Conservation (phyloP, 2,329 filamentous ascomycete genomes). For the Beauveria sp. region DNA sequence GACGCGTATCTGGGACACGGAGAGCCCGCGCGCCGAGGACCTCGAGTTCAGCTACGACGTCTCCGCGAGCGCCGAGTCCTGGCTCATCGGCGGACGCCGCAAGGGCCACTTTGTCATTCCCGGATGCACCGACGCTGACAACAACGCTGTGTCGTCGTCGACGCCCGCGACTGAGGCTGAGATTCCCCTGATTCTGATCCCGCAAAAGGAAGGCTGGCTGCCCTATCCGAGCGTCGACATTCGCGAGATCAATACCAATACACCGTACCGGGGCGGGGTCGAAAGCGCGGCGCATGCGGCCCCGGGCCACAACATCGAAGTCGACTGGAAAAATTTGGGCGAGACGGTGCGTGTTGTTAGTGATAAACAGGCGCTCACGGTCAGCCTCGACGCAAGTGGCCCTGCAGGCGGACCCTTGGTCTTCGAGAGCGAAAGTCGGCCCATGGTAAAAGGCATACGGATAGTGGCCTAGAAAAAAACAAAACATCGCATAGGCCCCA, state of each 20-base stretch:
- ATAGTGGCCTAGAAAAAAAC: conserved; percentile 1
- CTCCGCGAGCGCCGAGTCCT: conserved; percentile 62
- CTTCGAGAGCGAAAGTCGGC: conserved; percentile 48
- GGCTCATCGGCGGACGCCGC: conserved; percentile 77
- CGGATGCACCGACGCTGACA: conserved; percentile 13
- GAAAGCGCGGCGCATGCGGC: conserved; percentile 11
- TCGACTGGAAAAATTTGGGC: conserved; percentile 70
- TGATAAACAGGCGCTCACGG: conserved; percentile 63
- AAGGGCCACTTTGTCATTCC: conserved; percentile 69
- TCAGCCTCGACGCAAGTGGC: conserved; percentile 62
- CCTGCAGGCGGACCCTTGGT: conserved; percentile 58
- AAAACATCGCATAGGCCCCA: neutral
- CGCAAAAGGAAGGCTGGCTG: conserved; percentile 70
- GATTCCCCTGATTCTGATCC: conserved; percentile 69
- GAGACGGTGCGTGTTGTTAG: conserved; percentile 69
- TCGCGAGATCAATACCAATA: conserved; percentile 43
- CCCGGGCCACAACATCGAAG: conserved; percentile 52
- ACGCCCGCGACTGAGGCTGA: conserved; percentile 44
- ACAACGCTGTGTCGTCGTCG: conserved; percentile 14
- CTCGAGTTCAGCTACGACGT: conserved; percentile 81
- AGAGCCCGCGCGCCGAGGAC: conserved; percentile 32
- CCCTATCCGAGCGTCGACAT: conserved; percentile 75
- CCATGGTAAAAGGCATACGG: neutral
- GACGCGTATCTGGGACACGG: conserved; percentile 55
- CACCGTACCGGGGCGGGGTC: conserved; percentile 12